Evolutionary conservation across 2,329 filamentous ascomycete species (phyloP).

Genomic region (Fonsecaea monophora): DNA sequence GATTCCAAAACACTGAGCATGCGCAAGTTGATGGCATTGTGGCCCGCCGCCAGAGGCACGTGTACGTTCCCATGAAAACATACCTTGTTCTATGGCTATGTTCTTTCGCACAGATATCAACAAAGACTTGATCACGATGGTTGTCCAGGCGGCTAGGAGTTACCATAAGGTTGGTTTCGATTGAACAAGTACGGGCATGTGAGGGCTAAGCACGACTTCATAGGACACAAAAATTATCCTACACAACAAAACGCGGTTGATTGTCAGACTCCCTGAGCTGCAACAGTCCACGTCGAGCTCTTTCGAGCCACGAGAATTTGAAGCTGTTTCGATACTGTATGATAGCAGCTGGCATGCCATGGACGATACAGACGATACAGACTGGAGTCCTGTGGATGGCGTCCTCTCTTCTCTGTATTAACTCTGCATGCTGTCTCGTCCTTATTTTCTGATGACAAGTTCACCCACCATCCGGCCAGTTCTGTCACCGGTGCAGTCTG

Average conservation of each 20-base stretch:
- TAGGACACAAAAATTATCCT: neutral
- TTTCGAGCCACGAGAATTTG: neutral
- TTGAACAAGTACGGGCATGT: neutral
- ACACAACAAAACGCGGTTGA: neutral
- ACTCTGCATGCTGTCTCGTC: neutral
- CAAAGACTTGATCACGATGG: neutral
- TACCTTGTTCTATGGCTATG: neutral
- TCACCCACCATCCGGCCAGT: neutral
- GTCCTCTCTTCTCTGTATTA: neutral
- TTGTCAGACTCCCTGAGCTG: neutral
- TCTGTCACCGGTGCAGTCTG: neutral
- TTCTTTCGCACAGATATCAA: neutral
- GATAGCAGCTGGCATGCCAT: neutral
- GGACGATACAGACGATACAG: neutral
- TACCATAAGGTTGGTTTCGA: neutral
- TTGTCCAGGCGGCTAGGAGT: neutral
- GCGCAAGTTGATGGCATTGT: neutral
- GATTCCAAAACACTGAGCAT: slow-evolving; percentile 59
- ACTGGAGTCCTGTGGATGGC: neutral
- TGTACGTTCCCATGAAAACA: neutral
- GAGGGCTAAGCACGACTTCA: neutral
- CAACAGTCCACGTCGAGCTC: neutral
- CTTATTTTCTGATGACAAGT: neutral
- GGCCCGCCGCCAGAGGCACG: neutral
- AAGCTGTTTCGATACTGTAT: neutral